These are phyloP conservation scores for Fagus crenata DNA, from an alignment of 306 rosid species.

Conservation along the genomic window DNA sequence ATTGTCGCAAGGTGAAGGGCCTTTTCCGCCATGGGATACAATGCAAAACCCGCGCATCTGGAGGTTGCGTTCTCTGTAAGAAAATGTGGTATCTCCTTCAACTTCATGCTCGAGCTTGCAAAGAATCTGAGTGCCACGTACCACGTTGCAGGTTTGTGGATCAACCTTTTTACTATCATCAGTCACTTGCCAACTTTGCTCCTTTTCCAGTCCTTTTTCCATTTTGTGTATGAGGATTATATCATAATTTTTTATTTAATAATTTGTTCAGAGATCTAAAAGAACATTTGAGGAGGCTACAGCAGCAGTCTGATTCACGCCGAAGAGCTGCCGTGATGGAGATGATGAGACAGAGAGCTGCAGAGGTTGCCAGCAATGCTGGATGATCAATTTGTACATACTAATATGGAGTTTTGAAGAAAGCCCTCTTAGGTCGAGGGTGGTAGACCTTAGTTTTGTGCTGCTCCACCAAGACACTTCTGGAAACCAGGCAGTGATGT, in stretches of 20 bases:
- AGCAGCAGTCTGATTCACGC: too few species aligned
- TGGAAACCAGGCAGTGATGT: constrained; percentile 36
- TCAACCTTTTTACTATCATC: constrained; percentile 3
- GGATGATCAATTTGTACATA: constrained; percentile 42
- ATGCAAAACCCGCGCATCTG: constrained; percentile 89
- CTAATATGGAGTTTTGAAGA: constrained; percentile 36
- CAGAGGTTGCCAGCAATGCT: too few species aligned
- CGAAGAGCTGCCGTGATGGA: too few species aligned
- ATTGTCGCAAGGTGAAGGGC: constrained; percentile 95
- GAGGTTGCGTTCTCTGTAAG: constrained; percentile 95
- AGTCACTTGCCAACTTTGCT: background rate
- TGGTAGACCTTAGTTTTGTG: constrained; percentile 32
- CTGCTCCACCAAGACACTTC: constrained; percentile 36
- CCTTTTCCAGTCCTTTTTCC: too few species aligned
- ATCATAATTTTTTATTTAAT: too few species aligned
- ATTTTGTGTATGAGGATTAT: too few species aligned
- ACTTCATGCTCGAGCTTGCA: constrained; percentile 99
- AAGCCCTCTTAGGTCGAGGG: constrained; percentile 20
- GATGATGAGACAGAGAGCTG: too few species aligned
- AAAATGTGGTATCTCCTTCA: constrained; percentile 98
- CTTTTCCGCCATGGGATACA: constrained; percentile 96
- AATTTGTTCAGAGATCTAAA: too few species aligned
- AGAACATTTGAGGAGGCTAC: too few species aligned
- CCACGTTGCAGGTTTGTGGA: constrained; percentile 93
- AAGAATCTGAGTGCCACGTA: constrained; percentile 88